phyloP scores from a whole-genome alignment of 257 asterid genomes.

The Capsicum chinense region DNA sequence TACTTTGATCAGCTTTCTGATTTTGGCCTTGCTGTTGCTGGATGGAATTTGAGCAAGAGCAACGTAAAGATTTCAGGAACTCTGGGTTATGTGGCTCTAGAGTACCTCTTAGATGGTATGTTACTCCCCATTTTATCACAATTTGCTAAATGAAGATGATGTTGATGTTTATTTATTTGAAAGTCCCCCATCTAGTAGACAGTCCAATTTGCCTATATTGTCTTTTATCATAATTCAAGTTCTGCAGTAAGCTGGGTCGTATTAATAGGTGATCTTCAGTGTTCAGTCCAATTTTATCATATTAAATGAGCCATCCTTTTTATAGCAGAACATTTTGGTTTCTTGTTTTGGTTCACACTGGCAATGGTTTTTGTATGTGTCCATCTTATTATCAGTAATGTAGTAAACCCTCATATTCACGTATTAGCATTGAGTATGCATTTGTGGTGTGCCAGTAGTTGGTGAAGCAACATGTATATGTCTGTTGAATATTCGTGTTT shows the following conservation, averaged over 20 bases:
- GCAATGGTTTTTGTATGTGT: background rate
- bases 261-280: conserved; percentile 7
- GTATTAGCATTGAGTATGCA: background rate
- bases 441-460: background rate
- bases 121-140: no score
- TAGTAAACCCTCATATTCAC: background rate
- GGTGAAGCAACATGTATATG: conserved; percentile 8
- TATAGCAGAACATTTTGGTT: background rate
- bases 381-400: background rate
- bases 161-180: no score
- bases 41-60: no score
- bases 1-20: no score
- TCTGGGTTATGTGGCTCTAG: no score
- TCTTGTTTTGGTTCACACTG: background rate
- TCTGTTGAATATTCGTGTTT: background rate
- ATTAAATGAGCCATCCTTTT: background rate
- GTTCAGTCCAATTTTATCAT: background rate
- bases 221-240: background rate
- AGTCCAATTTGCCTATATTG: no score
- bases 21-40: no score
- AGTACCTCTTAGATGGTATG: no score
- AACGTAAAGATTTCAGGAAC: no score
- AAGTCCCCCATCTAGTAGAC: no score
- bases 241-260: background rate
- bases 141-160: no score